phyloP scores from a whole-genome alignment of 169 alveolate species.

The Plasmodium ovale region DNA sequence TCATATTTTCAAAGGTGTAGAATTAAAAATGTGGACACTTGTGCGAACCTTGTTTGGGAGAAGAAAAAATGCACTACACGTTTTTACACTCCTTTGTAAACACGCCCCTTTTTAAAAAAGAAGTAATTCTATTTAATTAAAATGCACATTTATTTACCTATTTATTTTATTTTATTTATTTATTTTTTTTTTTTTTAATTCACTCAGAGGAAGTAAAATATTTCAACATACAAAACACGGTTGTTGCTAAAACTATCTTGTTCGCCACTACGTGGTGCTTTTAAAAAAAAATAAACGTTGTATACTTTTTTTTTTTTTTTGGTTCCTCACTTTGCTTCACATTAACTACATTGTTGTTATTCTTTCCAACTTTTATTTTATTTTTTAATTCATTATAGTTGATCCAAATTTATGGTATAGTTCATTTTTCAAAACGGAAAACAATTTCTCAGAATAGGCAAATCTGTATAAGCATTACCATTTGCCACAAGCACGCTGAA shows the following conservation, averaged over 20 bases:
- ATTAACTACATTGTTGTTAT: background rate
- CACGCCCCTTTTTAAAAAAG: background rate
- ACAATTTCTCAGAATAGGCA: background rate
- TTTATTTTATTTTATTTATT: background rate
- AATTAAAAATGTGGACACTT: constrained; percentile 7
- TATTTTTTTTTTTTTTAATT: background rate
- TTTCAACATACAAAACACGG: too few relatives aligned
- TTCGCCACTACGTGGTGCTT: background rate
- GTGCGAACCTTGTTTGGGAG: constrained; percentile 7
- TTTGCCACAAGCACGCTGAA: background rate
- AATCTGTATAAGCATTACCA: background rate
- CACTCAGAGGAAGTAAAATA: background rate
- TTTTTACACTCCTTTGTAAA: constrained; percentile 18
- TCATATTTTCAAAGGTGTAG: constrained; percentile 12
- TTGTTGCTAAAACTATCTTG: too few relatives aligned
- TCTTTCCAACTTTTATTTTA: too few relatives aligned
- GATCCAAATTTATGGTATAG: background rate
- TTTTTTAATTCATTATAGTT: background rate
- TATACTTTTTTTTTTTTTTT: background rate
- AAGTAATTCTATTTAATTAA: constrained; percentile 8
- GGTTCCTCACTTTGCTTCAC: too few relatives aligned
- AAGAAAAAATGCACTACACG: background rate
- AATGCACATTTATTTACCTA: background rate
- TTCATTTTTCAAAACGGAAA: background rate
- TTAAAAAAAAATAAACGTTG: background rate